These are phyloP conservation scores for Dictyostelium firmibasis DNA, from an alignment of 78 protist genomes.

Conservation along the genomic window DNA sequence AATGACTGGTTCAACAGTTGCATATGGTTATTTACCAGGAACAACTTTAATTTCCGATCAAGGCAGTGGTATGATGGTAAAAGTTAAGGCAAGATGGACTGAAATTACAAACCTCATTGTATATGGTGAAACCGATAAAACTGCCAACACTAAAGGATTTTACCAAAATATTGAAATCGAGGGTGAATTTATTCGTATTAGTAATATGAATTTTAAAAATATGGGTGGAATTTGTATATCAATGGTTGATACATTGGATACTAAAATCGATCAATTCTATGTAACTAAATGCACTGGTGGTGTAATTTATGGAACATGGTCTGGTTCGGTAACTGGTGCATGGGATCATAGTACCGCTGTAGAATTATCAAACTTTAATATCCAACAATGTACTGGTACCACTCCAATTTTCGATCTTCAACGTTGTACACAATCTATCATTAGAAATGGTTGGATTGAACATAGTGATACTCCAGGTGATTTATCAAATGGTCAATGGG, in stretches of 20 bases:
- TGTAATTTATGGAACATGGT: not conserved
- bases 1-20: not conserved
- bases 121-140: not conserved
- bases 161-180: not conserved
- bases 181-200: slow-evolving; percentile 1
- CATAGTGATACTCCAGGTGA: not conserved
- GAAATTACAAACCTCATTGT: not conserved
- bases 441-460: not conserved
- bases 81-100: slow-evolving; percentile 1
- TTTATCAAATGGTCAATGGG: slow-evolving; percentile 8
- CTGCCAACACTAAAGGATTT: not conserved
- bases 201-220: not conserved
- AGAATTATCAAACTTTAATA: not conserved
- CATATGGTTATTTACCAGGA: not conserved
- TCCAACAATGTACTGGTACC: not conserved
- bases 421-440: not conserved
- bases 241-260: slow-evolving; percentile 3
- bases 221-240: not conserved
- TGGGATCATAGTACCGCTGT: not conserved
- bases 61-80: not conserved
- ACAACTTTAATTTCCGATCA: not conserved
- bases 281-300: not conserved
- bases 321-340: not conserved
- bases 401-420: not conserved
- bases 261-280: not conserved